Percentiles rank a stretch among this genome's conserved stretches.
These are phyloP conservation scores for Mucor circinelloides DNA, from an alignment of 371 early-diverging fungal genomes.

Conservation along the genomic window DNA sequence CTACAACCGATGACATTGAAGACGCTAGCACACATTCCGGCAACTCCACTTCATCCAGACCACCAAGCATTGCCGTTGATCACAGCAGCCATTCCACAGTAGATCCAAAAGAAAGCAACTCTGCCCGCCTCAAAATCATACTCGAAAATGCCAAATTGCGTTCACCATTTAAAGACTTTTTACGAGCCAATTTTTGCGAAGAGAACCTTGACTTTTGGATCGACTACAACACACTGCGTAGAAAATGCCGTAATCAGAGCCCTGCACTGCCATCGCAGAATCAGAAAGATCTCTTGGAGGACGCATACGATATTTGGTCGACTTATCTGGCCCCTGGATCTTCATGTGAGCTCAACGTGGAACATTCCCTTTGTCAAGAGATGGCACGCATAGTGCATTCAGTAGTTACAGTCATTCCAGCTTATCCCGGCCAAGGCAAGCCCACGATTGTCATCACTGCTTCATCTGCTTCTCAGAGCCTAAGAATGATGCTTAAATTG, in stretches of 20 bases:
- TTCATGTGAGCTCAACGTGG: conserved; percentile 63
- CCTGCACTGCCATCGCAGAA: conserved; percentile 35
- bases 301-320: conserved; percentile 63
- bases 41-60: neutral
- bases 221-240: conserved; percentile 49
- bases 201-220: conserved; percentile 75
- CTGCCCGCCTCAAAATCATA: conserved; percentile 61
- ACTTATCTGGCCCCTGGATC: conserved; percentile 64
- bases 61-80: conserved; percentile 18
- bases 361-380: conserved; percentile 50
- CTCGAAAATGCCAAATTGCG: conserved; percentile 60
- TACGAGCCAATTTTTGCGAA: conserved; percentile 69
- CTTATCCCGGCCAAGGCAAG: conserved; percentile 36
- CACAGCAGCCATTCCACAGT: neutral
- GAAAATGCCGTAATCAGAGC: conserved; percentile 42
- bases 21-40: neutral
- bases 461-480: conserved; percentile 38
- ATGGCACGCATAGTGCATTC: conserved; percentile 51
- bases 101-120: conserved; percentile 55
- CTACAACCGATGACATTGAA: conserved; percentile 9
- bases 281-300: conserved; percentile 53
- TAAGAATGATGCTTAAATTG: conserved; percentile 54
- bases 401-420: conserved; percentile 38
- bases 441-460: conserved; percentile 45
- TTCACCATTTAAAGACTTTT: conserved; percentile 66